phyloP scores from a whole-genome alignment of 345 rosid species.

The Salix viminalis region DNA sequence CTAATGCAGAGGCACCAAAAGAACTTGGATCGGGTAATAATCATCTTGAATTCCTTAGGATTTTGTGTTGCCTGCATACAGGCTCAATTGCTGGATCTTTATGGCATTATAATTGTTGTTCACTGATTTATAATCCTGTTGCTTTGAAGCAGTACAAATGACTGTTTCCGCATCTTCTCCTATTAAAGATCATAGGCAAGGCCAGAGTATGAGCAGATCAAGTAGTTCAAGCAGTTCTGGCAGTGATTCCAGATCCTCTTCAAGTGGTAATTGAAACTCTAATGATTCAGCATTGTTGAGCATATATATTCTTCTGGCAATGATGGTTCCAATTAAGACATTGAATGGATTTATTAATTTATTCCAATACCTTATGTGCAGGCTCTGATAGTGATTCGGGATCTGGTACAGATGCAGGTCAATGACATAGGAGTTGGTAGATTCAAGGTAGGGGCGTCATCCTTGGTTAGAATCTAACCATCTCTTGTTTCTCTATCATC shows the following conservation, averaged over 20 bases:
- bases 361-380: constrained; percentile 22
- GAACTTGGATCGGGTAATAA: constrained; percentile 36
- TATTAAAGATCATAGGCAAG: constrained; percentile 29
- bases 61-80: constrained; percentile 1
- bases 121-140: constrained; percentile 1
- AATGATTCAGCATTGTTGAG: neutral
- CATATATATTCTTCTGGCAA: neutral
- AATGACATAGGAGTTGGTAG: constrained; percentile 17
- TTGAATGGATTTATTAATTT: neutral
- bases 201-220: constrained; percentile 31
- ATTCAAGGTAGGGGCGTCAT: constrained; percentile 25
- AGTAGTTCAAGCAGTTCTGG: constrained; percentile 46
- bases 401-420: constrained; percentile 28
- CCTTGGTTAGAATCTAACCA: neutral
- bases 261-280: constrained; percentile 35
- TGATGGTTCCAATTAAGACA: neutral
- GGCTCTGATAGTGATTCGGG: constrained; percentile 38
- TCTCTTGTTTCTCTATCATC: constrained; percentile 4
- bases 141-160: constrained; percentile 23
- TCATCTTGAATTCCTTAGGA: constrained; percentile 1
- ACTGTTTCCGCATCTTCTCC: constrained; percentile 21
- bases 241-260: constrained; percentile 45
- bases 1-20: constrained; percentile 17
- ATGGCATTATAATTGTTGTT: neutral
- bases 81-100: neutral